A percentile compares a stretch with the other conserved stretches of the same genome.
phyloP scores from a whole-genome alignment of 768 basidiomycete genomes.

The Naematelia aurantialba region DNA sequence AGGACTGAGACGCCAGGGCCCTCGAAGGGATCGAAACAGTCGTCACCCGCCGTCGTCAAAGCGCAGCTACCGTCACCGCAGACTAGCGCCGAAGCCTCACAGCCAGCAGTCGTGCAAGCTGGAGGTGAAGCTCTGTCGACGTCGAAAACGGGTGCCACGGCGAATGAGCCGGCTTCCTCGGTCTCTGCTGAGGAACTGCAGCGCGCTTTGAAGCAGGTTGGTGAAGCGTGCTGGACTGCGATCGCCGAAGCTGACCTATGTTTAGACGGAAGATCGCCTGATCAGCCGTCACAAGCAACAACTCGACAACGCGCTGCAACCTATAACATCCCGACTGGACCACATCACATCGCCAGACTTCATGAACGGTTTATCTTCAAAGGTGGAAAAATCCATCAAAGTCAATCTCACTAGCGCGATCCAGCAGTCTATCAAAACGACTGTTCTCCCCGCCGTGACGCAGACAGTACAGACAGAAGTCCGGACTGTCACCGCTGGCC shows the following conservation, averaged over 20 bases:
- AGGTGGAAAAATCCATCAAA: conserved; percentile 29
- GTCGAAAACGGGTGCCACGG: not conserved
- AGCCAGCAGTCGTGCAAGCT: too few species aligned
- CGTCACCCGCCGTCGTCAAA: conserved; percentile 17
- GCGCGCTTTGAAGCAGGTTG: conserved; percentile 32
- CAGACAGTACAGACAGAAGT: conserved; percentile 22
- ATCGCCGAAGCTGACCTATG: not conserved
- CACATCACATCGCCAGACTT: conserved; percentile 17
- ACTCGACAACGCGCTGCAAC: conserved; percentile 18
- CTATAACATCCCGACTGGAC: conserved; percentile 25
- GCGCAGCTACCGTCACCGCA: conserved; percentile 8
- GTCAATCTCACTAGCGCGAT: conserved; percentile 14
- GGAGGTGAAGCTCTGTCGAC: not conserved
- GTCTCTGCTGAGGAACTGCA: conserved; percentile 16
- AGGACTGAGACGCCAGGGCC: not conserved
- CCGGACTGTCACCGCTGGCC: conserved; percentile 10
- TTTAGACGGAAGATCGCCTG: conserved; percentile 34
- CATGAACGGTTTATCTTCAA: conserved; percentile 15
- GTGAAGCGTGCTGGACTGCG: not conserved
- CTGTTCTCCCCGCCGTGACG: conserved; percentile 26
- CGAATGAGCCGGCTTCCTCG: not conserved
- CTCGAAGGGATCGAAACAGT: not conserved
- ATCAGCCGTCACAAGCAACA: conserved; percentile 27
- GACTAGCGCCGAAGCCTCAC: too few species aligned
- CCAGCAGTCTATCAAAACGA: conserved; percentile 25